A percentile compares a stretch with the other conserved stretches of the same genome.
Evolutionary conservation across 305 asterid species (phyloP).

Genomic region (Rubia tinctorum): DNA sequence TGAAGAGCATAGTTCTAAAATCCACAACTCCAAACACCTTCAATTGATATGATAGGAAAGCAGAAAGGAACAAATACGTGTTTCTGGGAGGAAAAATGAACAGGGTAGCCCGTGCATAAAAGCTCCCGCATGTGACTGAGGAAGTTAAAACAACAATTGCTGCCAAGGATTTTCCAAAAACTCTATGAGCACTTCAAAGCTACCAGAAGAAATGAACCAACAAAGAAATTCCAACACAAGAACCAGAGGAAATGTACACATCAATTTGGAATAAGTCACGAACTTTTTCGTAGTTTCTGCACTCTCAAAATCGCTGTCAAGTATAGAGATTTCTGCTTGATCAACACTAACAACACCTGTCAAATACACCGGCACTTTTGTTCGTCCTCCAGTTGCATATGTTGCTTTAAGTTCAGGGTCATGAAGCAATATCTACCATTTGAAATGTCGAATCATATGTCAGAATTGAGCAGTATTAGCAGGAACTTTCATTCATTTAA

Average conservation of each 20-base stretch:
- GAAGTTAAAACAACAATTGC: too few species aligned
- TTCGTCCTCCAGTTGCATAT: slow-evolving; percentile 85
- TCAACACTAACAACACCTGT: slow-evolving; percentile 67
- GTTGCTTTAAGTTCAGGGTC: slow-evolving; percentile 66
- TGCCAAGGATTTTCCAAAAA: neutral
- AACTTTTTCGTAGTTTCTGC: slow-evolving; percentile 77
- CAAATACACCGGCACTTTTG: slow-evolving; percentile 64
- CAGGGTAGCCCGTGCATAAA: neutral
- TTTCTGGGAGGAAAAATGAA: neutral
- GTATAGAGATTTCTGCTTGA: slow-evolving; percentile 63
- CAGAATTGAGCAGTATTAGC: slow-evolving; percentile 11
- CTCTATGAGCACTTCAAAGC: neutral
- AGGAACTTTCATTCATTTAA: slow-evolving; percentile 10
- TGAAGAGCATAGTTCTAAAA: neutral
- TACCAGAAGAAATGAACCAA: neutral
- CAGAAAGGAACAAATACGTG: neutral
- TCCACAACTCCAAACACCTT: neutral
- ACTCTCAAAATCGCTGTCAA: slow-evolving; percentile 82
- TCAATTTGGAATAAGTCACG: slow-evolving; percentile 16
- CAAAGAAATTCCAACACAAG: neutral
- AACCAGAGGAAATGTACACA: slow-evolving; percentile 10
- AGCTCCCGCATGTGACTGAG: neutral
- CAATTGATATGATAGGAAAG: neutral
- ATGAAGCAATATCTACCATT: slow-evolving; percentile 61
- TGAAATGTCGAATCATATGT: slow-evolving; percentile 22